Evolutionary conservation across 1,284 basidiomycete genomes (phyloP).

Genomic region (Flammula alnicola): DNA sequence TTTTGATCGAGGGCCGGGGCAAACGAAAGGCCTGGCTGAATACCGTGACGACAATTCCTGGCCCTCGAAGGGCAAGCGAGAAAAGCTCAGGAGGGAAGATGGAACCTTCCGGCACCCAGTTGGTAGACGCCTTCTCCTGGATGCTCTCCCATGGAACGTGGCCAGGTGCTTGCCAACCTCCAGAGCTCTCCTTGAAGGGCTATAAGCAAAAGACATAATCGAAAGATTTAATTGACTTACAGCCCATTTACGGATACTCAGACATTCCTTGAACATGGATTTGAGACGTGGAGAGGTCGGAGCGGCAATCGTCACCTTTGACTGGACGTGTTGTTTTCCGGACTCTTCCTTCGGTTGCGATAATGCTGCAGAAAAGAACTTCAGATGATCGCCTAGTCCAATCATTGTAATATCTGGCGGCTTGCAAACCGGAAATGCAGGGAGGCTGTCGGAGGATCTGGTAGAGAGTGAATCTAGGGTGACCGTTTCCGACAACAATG

Average conservation of each 20-base stretch:
- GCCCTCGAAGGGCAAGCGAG: constrained; percentile 31
- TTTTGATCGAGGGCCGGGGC: background rate
- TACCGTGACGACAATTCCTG: constrained; percentile 17
- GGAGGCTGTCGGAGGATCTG: constrained; percentile 1
- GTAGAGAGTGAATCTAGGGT: constrained; percentile 15
- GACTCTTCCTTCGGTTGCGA: constrained; percentile 1
- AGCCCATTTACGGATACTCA: constrained; percentile 55
- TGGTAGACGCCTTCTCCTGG: constrained; percentile 27
- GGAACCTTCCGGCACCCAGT: constrained; percentile 60
- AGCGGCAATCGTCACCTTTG: constrained; percentile 39
- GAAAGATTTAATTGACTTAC: constrained; percentile 40
- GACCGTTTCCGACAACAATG: constrained; percentile 17
- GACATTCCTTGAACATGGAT: constrained; percentile 51
- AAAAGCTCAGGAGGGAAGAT: constrained; percentile 48
- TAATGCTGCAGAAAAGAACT: constrained; percentile 22
- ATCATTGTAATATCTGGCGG: constrained; percentile 13
- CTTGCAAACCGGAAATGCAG: constrained; percentile 11
- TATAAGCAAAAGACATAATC: background rate
- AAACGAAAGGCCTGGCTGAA: constrained; percentile 27
- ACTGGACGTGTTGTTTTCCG: background rate
- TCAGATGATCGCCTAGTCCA: constrained; percentile 26
- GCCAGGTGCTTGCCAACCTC: constrained; percentile 39
- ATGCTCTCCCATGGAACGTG: constrained; percentile 51
- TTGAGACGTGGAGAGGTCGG: constrained; percentile 59
- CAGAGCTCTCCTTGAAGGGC: constrained; percentile 30